Percentiles rank a stretch among this genome's conserved stretches.
Conservation (phyloP, 352 stramenopile genomes). For the Pythium aphanidermatum region DNA sequence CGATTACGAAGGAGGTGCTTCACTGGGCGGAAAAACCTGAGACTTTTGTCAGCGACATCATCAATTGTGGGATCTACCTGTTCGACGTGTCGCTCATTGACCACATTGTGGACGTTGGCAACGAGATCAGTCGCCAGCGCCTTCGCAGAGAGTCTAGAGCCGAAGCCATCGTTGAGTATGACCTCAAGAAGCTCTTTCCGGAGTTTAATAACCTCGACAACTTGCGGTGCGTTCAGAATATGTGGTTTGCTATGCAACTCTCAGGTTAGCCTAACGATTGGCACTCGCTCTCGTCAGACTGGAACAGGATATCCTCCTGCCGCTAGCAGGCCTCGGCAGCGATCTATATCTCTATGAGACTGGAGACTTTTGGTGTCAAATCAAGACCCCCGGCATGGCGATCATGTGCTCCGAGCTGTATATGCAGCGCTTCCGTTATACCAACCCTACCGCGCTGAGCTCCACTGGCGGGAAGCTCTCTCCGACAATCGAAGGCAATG, state of each 20-base stretch:
- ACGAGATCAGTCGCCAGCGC: constrained; percentile 75
- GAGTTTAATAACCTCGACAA: constrained; percentile 86
- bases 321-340: constrained; percentile 61
- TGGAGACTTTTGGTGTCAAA: constrained; percentile 88
- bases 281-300: too few relatives aligned
- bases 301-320: constrained; percentile 83
- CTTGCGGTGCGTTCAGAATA: constrained; percentile 35
- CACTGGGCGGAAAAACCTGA: constrained; percentile 88
- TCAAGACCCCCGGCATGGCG: constrained; percentile 87
- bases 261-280: too few relatives aligned
- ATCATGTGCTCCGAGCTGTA: constrained; percentile 89
- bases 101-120: constrained; percentile 66
- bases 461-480: constrained; percentile 75
- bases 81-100: constrained; percentile 81
- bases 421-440: constrained; percentile 89
- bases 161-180: constrained; percentile 64
- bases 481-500: constrained; percentile 83
- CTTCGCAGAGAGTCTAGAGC: constrained; percentile 67
- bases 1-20: constrained; percentile 72
- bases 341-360: constrained; percentile 74
- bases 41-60: constrained; percentile 88
- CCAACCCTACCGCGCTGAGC: constrained; percentile 77
- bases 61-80: constrained; percentile 88
- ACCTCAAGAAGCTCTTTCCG: constrained; percentile 83
- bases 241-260: too few relatives aligned